Evolutionary conservation across 352 stramenopile species (phyloP), one percentile per base, ranked within the genome.

Genomic region (Phytophthora melonis): DNA sequence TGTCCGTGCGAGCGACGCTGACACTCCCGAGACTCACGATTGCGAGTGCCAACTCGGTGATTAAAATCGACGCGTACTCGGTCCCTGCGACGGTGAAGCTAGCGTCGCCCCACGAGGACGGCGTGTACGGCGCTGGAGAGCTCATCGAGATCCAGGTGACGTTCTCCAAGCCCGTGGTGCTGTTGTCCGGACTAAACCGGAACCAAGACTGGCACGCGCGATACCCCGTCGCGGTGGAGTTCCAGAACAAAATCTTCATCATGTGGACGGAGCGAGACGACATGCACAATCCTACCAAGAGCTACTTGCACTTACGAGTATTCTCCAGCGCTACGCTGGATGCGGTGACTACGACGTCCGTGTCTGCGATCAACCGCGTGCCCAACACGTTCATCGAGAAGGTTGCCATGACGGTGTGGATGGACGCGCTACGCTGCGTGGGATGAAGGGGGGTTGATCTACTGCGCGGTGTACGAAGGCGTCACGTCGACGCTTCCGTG

Each of bases 181-280:
- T 93, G 1, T 73, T 92, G 16, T 89, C 85, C 0, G 88, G 88
- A 2, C 56, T 95, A 3, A 95, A 93, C 39, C 61, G 61, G 6
- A 81, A 95, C 25, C 83, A 90, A 41, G 73, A 88, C 11, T 87
- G 62, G 58, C 77, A 85, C 30, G 88, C 88, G 5, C 65, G 79
- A 8, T 72, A 81, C 23, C 86, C 86, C 0, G 47, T 72, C 0
- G 72, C 82, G 0, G 1, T 89, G 5, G 75, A 86, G 45, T 86
- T 82, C 14, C 23, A 85, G 0, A 54, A 54, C 19, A 78, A 83
- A 9, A 78, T 92, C 13, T 90, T 89, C 45, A 58, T 95, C 1
- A 82, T 93, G 52, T 95, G 88, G 88, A 93, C 76, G 0, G 88
- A 95, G 59, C 79, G 78, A 58, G 77, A 87, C 36, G 64, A 68